Conservation (phyloP, 805 yeast species). For the Metschnikowia lunata region DNA sequence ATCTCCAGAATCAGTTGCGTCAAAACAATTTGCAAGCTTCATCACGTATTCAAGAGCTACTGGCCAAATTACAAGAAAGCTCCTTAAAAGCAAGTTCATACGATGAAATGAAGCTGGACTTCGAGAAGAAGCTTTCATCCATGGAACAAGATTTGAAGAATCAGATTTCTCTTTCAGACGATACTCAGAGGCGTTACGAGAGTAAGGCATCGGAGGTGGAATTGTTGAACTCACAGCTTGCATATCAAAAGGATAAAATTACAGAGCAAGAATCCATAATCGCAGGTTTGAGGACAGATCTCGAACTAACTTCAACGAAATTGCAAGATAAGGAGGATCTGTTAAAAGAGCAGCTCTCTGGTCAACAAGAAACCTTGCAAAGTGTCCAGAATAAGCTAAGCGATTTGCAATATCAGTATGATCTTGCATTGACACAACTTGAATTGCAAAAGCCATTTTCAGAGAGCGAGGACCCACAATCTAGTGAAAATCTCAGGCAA, state of each 20-base stretch:
- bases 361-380: slow-evolving; percentile 35
- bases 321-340: slow-evolving; percentile 34
- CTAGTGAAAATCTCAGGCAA: slow-evolving; percentile 35
- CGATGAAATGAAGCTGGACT: slow-evolving; percentile 31
- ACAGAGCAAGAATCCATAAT: not conserved
- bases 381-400: slow-evolving; percentile 41
- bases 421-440: slow-evolving; percentile 62
- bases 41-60: slow-evolving; percentile 16
- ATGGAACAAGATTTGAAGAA: slow-evolving; percentile 29
- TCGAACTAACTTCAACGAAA: slow-evolving; percentile 33
- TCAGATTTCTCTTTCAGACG: slow-evolving; percentile 45
- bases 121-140: slow-evolving; percentile 26
- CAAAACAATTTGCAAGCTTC: slow-evolving; percentile 4
- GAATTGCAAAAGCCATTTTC: slow-evolving; percentile 35
- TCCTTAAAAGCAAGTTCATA: slow-evolving; percentile 33
- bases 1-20: slow-evolving; percentile 5
- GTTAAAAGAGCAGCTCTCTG: slow-evolving; percentile 20
- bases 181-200: slow-evolving; percentile 50
- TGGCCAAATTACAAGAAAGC: slow-evolving; percentile 17
- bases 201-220: slow-evolving; percentile 12
- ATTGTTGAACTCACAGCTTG: slow-evolving; percentile 10
- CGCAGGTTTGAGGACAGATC: slow-evolving; percentile 3
- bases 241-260: slow-evolving; percentile 9
- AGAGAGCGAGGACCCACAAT: slow-evolving; percentile 8
- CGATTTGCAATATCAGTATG: slow-evolving; percentile 64